Evolutionary conservation across 2,329 filamentous ascomycete genomes (phyloP).

Genomic region (Aspergillus flavus): DNA sequence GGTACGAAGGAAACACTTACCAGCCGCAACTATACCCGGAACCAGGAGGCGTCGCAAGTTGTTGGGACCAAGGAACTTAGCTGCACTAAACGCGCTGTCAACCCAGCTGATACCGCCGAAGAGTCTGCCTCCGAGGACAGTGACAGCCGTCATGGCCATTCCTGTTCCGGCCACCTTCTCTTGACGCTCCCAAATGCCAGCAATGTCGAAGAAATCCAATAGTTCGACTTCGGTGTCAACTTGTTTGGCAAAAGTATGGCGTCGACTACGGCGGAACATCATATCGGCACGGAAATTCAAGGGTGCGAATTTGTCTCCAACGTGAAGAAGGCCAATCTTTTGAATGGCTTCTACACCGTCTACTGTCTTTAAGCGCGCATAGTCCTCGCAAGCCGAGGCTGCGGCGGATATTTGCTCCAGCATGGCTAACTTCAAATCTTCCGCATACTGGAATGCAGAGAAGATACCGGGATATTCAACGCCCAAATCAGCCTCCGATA

Average conservation of each 20-base stretch:
- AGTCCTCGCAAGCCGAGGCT: slow-evolving; percentile 79
- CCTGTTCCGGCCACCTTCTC: slow-evolving; percentile 94
- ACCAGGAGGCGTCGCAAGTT: slow-evolving; percentile 80
- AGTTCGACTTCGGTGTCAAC: slow-evolving; percentile 86
- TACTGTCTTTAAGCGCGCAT: slow-evolving; percentile 76
- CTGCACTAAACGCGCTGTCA: slow-evolving; percentile 79
- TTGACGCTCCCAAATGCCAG: slow-evolving; percentile 79
- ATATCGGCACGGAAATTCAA: slow-evolving; percentile 86
- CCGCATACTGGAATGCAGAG: slow-evolving; percentile 85
- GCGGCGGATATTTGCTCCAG: slow-evolving; percentile 80
- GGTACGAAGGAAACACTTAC: slow-evolving; percentile 57
- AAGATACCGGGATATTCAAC: slow-evolving; percentile 86
- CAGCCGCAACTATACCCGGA: slow-evolving; percentile 75
- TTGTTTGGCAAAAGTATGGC: slow-evolving; percentile 78
- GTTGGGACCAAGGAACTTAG: slow-evolving; percentile 77
- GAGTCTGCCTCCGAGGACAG: slow-evolving; percentile 78
- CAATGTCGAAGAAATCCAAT: slow-evolving; percentile 90
- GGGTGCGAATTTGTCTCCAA: slow-evolving; percentile 83
- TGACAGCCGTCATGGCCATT: slow-evolving; percentile 89
- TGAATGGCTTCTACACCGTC: slow-evolving; percentile 85
- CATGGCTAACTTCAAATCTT: slow-evolving; percentile 91
- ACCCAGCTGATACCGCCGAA: slow-evolving; percentile 86
- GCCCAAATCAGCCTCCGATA: slow-evolving; percentile 76
- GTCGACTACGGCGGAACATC: slow-evolving; percentile 82
- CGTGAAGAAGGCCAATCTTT: slow-evolving; percentile 81